These are phyloP conservation scores for Parietaria judaica DNA, from an alignment of 306 rosid genomes.

Conservation along the genomic window DNA sequence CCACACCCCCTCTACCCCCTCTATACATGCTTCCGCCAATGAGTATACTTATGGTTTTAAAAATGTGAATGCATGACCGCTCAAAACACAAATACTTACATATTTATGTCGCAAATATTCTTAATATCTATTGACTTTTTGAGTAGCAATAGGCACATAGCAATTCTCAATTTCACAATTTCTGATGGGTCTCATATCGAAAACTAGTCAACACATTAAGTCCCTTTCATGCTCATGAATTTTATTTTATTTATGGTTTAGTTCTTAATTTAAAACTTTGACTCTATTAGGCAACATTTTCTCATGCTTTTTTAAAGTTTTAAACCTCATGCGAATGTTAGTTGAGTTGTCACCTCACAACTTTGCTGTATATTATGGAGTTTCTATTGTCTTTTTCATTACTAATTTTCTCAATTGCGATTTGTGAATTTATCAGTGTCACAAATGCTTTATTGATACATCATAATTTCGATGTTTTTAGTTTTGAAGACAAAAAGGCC, in stretches of 20 bases:
- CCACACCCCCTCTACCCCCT: too few species aligned
- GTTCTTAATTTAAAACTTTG: neutral
- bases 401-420: neutral
- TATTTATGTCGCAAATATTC: too few species aligned
- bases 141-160: too few species aligned
- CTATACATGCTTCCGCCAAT: too few species aligned
- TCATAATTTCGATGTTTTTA: neutral
- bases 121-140: too few species aligned
- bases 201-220: neutral
- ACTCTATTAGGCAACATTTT: neutral
- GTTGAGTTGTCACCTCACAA: constrained; percentile 11
- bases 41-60: too few species aligned
- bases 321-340: neutral
- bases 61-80: too few species aligned
- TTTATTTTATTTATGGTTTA: neutral
- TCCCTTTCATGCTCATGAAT: constrained; percentile 4
- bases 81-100: too few species aligned
- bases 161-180: neutral
- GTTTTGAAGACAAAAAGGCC: neutral
- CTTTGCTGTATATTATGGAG: constrained; percentile 4
- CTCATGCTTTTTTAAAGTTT: neutral
- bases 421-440: neutral
- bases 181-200: neutral
- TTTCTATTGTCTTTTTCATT: neutral
- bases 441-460: constrained; percentile 2